A percentile compares a stretch with the other conserved stretches of the same genome.
phyloP scores from a whole-genome alignment of 208 protist genomes.

The Naegleria lovaniensis region DNA sequence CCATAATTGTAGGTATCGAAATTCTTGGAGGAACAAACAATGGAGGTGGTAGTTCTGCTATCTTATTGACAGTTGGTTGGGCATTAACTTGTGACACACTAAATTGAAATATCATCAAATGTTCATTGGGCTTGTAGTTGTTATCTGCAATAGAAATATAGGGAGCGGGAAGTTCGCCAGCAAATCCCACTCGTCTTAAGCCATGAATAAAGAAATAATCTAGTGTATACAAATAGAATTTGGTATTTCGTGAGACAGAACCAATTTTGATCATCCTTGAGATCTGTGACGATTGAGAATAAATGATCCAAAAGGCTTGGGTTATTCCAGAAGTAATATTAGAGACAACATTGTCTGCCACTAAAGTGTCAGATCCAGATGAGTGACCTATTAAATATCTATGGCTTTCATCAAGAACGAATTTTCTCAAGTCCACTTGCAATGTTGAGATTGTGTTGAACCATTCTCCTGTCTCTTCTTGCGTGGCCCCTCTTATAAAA shows the following conservation, averaged over 20 bases:
- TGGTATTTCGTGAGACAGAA: not conserved
- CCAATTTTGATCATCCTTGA: not conserved
- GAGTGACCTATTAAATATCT: not conserved
- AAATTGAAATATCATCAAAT: not conserved
- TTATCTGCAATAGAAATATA: not conserved
- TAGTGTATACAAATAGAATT: not conserved
- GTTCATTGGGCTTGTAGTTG: not conserved
- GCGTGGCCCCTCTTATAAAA: not conserved
- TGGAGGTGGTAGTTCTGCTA: not conserved
- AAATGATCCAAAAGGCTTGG: not conserved
- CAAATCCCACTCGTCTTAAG: not conserved
- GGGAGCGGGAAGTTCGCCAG: not conserved
- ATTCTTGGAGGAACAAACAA: not conserved
- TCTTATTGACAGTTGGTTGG: not conserved
- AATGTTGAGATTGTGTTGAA: not conserved
- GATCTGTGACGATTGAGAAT: not conserved
- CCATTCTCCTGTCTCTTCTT: not conserved
- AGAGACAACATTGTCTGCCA: not conserved
- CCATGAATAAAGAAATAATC: not conserved
- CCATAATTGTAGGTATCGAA: not conserved
- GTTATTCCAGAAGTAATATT: not conserved
- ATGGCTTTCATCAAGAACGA: not conserved
- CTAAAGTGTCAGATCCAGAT: not conserved
- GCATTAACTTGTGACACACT: not conserved
- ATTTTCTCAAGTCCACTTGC: not conserved